Percentiles rank a stretch among this genome's conserved stretches.
Evolutionary conservation across 345 rosid species (phyloP).

Genomic region (Pugionium cornutum): DNA sequence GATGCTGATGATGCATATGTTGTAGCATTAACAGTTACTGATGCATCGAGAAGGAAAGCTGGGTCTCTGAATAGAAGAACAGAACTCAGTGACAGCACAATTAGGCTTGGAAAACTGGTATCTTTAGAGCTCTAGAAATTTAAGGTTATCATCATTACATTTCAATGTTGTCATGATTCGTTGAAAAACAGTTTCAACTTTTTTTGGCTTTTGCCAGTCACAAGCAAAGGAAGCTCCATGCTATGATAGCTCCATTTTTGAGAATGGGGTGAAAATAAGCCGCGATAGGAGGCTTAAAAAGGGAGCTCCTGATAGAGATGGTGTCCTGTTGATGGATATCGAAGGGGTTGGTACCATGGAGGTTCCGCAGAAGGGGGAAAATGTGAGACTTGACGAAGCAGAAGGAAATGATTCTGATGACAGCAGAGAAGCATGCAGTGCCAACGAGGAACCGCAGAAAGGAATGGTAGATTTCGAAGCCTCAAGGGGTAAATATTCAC

Average conservation of each 20-base stretch:
- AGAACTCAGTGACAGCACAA: slow-evolving; percentile 31
- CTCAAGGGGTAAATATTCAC: slow-evolving; percentile 46
- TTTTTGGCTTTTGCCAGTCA: slow-evolving; percentile 39
- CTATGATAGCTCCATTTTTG: slow-evolving; percentile 43
- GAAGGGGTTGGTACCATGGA: slow-evolving; percentile 63
- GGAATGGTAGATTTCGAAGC: slow-evolving; percentile 45
- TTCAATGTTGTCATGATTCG: slow-evolving; percentile 11
- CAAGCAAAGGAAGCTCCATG: slow-evolving; percentile 49
- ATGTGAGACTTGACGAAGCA: slow-evolving; percentile 48
- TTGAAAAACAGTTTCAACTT: slow-evolving; percentile 1
- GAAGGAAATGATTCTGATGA: slow-evolving; percentile 56
- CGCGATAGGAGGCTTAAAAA: slow-evolving; percentile 42
- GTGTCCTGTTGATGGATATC: slow-evolving; percentile 48
- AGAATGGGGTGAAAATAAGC: slow-evolving; percentile 49
- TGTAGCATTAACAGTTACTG: slow-evolving; percentile 40
- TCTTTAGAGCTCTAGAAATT: slow-evolving; percentile 18
- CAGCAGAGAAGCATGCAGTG: slow-evolving; percentile 73
- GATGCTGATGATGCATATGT: slow-evolving; percentile 44
- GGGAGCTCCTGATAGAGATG: slow-evolving; percentile 46
- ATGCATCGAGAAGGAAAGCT: slow-evolving; percentile 23
- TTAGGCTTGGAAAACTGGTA: slow-evolving; percentile 54
- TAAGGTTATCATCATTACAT: slow-evolving; percentile 7
- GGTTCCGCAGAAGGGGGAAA: slow-evolving; percentile 58
- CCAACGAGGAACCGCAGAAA: slow-evolving; percentile 58
- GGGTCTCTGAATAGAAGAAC: slow-evolving; percentile 12